These are phyloP conservation scores for Emergomyces orientalis DNA, from an alignment of 2,329 filamentous ascomycete species.

Conservation along the genomic window DNA sequence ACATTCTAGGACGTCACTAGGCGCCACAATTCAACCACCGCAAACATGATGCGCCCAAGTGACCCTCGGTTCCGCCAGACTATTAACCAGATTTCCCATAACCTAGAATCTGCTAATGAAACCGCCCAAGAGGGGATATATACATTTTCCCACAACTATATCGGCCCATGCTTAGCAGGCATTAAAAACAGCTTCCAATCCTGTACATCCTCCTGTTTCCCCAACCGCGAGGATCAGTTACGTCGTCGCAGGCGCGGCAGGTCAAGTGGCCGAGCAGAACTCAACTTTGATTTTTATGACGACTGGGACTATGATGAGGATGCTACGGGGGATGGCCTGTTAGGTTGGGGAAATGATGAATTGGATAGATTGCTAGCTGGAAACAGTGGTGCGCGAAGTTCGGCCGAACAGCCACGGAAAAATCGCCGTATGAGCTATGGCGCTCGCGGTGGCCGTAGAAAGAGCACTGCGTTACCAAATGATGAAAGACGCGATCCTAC, in stretches of 20 bases:
- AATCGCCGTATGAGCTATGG: constrained; percentile 88
- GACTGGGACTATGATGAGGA: constrained; percentile 71
- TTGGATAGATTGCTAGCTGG: constrained; percentile 74
- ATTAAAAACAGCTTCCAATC: constrained; percentile 56
- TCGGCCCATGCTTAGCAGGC: constrained; percentile 67
- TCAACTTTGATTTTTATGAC: constrained; percentile 94
- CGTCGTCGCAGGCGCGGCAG: constrained; percentile 57
- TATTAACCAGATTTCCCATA: constrained; percentile 86
- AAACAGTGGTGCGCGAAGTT: constrained; percentile 30
- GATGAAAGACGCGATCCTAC: constrained; percentile 60
- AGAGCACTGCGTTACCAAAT: constrained; percentile 45
- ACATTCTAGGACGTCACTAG: constrained; percentile 4
- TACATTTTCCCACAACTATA: constrained; percentile 75
- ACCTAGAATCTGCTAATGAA: constrained; percentile 82
- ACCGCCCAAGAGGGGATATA: constrained; percentile 86
- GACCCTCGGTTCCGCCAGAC: constrained; percentile 87
- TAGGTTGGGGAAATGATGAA: constrained; percentile 76
- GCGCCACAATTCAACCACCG: background rate
- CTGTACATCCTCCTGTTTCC: constrained; percentile 61
- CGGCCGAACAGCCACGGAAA: constrained; percentile 55
- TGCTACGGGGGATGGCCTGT: constrained; percentile 45
- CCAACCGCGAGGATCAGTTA: constrained; percentile 63
- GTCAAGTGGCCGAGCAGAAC: constrained; percentile 57
- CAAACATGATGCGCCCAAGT: constrained; percentile 49
- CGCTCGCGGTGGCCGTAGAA: constrained; percentile 49